Percentiles rank a stretch among this genome's conserved stretches.
These are phyloP conservation scores for Cystobasidiaceae sp. DNA, from an alignment of 1,284 basidiomycete genomes.

Conservation along the genomic window DNA sequence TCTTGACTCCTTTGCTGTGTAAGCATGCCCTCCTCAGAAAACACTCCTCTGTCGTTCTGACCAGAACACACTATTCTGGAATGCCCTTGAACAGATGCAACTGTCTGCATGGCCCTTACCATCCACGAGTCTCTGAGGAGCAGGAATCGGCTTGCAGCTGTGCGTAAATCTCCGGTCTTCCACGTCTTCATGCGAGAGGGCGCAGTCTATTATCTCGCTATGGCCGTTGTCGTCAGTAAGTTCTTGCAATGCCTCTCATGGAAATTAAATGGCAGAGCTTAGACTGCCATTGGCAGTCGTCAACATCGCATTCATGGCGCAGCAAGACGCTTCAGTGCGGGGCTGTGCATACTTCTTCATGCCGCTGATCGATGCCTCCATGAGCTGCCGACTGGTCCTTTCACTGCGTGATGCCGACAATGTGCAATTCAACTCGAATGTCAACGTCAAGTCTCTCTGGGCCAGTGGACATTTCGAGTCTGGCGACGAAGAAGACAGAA, in stretches of 20 bases:
- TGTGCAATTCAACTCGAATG: slow-evolving; percentile 11
- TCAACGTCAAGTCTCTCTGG: slow-evolving; percentile 17
- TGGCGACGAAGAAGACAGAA: not conserved
- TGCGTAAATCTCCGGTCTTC: slow-evolving; percentile 2
- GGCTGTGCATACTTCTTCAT: slow-evolving; percentile 16
- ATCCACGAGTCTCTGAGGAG: slow-evolving; percentile 5
- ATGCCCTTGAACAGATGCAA: no score
- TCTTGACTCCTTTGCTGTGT: not conserved
- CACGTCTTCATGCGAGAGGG: slow-evolving; percentile 9
- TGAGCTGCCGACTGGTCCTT: slow-evolving; percentile 8
- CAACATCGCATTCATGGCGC: slow-evolving; percentile 4
- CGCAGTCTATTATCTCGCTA: slow-evolving; percentile 3
- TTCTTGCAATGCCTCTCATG: not conserved
- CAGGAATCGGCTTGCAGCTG: not conserved
- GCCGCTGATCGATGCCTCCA: slow-evolving; percentile 1
- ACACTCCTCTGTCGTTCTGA: not conserved
- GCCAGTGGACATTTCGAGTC: not conserved
- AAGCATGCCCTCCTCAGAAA: no score
- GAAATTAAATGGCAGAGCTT: not conserved
- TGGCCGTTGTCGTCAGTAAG: slow-evolving; percentile 8
- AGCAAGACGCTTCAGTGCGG: not conserved
- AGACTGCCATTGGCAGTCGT: not conserved
- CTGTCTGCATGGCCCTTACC: not conserved
- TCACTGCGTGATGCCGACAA: slow-evolving; percentile 9
- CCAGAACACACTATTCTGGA: no score